phyloP scores from a whole-genome alignment of 2,329 filamentous ascomycete species.

The Trichoderma gracile region DNA sequence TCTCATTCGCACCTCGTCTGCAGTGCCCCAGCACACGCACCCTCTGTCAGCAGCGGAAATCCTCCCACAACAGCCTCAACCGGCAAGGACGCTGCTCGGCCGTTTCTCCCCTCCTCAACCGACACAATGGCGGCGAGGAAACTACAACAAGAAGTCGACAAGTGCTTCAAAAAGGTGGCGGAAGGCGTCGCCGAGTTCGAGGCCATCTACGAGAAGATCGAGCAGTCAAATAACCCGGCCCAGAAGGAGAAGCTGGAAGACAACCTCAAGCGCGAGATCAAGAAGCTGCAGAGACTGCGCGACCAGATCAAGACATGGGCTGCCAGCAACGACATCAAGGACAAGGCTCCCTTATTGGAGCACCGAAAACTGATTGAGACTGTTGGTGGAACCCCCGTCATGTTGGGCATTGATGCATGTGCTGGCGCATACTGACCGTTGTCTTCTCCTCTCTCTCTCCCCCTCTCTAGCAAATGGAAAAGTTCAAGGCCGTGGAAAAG shows the following conservation, averaged over 20 bases:
- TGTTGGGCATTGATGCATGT: slow-evolving; percentile 22
- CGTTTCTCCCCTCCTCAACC: slow-evolving; percentile 22
- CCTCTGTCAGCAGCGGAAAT: background rate
- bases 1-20: background rate
- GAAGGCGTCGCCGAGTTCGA: slow-evolving; percentile 94
- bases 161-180: slow-evolving; percentile 97
- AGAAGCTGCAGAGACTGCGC: slow-evolving; percentile 95
- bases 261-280: slow-evolving; percentile 98
- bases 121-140: slow-evolving; percentile 88
- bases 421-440: slow-evolving; percentile 11
- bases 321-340: slow-evolving; percentile 97
- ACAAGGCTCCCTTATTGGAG: slow-evolving; percentile 93
- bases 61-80: background rate
- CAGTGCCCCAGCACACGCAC: background rate
- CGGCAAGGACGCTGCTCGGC: slow-evolving; percentile 15
- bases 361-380: slow-evolving; percentile 96
- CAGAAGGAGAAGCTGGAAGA: slow-evolving; percentile 99
- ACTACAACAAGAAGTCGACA: slow-evolving; percentile 96
- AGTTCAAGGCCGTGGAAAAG: slow-evolving; percentile 99
- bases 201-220: slow-evolving; percentile 95
- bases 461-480: slow-evolving; percentile 84
- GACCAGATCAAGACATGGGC: slow-evolving; percentile 99
- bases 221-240: slow-evolving; percentile 84
- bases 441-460: background rate
- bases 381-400: slow-evolving; percentile 55